Conservation (phyloP, 257 asterid genomes). For the Solanum verrucosum region DNA sequence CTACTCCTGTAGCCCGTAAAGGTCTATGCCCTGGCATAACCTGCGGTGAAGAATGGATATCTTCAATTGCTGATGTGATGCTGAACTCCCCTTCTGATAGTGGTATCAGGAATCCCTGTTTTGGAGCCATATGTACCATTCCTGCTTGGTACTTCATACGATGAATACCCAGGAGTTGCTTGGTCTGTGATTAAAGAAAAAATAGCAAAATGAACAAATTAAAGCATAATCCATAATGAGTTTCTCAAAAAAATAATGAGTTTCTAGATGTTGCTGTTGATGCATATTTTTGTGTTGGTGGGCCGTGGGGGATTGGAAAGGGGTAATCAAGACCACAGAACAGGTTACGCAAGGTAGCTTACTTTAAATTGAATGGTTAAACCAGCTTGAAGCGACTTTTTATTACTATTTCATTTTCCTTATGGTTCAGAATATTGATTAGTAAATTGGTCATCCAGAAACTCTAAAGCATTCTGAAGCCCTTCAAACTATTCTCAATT, state of each 20-base stretch:
- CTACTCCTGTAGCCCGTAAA: slow-evolving; percentile 69
- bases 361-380: neutral
- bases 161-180: slow-evolving; percentile 55
- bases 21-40: slow-evolving; percentile 68
- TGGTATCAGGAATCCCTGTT: slow-evolving; percentile 63
- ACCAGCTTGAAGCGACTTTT: neutral
- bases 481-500: neutral
- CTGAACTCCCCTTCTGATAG: slow-evolving; percentile 83
- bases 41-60: slow-evolving; percentile 45
- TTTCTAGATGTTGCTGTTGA: neutral
- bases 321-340: neutral
- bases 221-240: neutral
- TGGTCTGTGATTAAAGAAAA: slow-evolving; percentile 39
- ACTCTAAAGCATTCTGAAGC: neutral
- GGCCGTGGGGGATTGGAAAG: neutral
- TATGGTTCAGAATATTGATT: neutral
- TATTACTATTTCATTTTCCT: neutral
- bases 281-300: neutral
- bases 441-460: neutral
- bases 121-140: slow-evolving; percentile 37
- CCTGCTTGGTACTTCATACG: slow-evolving; percentile 50
- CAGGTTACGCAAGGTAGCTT: neutral
- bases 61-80: slow-evolving; percentile 76
- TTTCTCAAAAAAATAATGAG: neutral
- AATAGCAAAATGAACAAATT: neutral